These are phyloP conservation scores for Nemania abortiva DNA, from an alignment of 2,329 filamentous ascomycete species.

Conservation along the genomic window DNA sequence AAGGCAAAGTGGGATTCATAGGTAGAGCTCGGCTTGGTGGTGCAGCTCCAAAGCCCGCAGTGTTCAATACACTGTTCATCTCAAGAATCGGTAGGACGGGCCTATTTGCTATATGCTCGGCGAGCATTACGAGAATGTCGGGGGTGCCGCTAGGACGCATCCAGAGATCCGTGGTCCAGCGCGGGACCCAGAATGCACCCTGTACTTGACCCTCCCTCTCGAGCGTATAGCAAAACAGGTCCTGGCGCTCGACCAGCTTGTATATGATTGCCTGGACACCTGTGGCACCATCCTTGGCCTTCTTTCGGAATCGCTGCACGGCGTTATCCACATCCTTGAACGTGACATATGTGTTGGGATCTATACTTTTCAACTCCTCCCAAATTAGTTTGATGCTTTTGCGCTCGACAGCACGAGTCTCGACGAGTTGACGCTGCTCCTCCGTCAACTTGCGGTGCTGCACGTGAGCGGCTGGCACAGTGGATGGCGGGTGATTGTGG, in stretches of 20 bases:
- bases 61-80: conserved; percentile 47
- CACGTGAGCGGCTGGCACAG: conserved; percentile 42
- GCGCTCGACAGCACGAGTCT: conserved; percentile 44
- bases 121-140: conserved; percentile 47
- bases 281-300: conserved; percentile 46
- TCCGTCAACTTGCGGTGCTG: conserved; percentile 48
- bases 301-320: conserved; percentile 47
- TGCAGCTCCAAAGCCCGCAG: conserved; percentile 21
- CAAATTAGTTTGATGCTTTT: conserved; percentile 44
- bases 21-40: conserved; percentile 26
- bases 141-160: conserved; percentile 43
- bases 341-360: conserved; percentile 43
- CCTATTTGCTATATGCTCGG: conserved; percentile 45
- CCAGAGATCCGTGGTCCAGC: conserved; percentile 46
- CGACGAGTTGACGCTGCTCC: conserved; percentile 45
- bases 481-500: conserved; percentile 47
- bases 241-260: conserved; percentile 46
- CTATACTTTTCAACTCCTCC: conserved; percentile 42
- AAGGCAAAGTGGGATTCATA: conserved; percentile 12
- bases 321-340: conserved; percentile 48
- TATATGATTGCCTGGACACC: conserved; percentile 47
- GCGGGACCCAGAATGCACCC: conserved; percentile 48
- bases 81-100: conserved; percentile 47
- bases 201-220: conserved; percentile 43
- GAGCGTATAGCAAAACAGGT: conserved; percentile 46